Evolutionary conservation across 768 basidiomycete species (phyloP), one percentile per base, ranked within the genome.

Genomic region (Lentinus brumalis): DNA sequence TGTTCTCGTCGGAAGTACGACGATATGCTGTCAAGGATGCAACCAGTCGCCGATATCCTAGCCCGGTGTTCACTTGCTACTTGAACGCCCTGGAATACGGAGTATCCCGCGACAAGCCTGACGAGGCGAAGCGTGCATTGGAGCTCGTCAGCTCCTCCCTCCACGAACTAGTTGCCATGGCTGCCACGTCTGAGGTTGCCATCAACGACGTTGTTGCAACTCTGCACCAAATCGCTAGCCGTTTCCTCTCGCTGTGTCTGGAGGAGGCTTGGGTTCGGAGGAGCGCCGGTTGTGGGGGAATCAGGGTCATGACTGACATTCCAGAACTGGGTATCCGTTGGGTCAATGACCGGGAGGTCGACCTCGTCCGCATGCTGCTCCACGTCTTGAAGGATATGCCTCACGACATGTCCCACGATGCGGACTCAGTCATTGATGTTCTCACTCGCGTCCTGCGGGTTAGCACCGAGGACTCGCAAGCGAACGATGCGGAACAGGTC

Each of bases 331-430:
- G 89, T 16, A 78, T 83, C 50, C 84, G 83, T 65, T 94, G 95
- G 91, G 81, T 94, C 56, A 81, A 84, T 61, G 92, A 96, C 56
- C 87, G 94, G 50, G 92, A 96, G 72, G 81, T 92, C 32, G 96
- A 98, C 64, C 85, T 97, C 62, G 85, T 94, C 55, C 91, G 95
- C 53, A 94, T 91, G 5, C 81, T 98, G 29, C 79, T 98, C 32
- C 93, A 94, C 68, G 88, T 96, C 62, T 79, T 99, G 50, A 97
- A 98, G 71, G 96, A 98, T 70, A 89, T 97, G 68, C 95, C 96
- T 0, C 83, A 85, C 64, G 96, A 98, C 67, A 81, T 95, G 21
- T 92, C 95, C 15, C 84, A 86, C 6, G 87, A 95, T 65, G 85
- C 93, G 30, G 84, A 88, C 35, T 85, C 89, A 50, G 90, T 96